These are phyloP conservation scores for Mucor saturninus DNA, from an alignment of 371 early-diverging fungal species.

Conservation along the genomic window DNA sequence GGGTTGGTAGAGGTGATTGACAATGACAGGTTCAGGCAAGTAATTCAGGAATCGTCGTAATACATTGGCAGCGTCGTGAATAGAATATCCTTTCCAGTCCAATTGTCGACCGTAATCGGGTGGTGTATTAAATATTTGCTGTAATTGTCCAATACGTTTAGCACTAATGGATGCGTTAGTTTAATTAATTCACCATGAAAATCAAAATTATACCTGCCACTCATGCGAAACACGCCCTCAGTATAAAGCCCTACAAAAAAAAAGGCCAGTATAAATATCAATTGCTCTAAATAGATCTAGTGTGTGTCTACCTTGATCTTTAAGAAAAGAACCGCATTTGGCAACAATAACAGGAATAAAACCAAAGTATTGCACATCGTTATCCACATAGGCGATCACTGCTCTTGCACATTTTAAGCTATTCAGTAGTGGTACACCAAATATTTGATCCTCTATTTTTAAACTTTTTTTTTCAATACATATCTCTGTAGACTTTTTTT, in stretches of 20 bases:
- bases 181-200: neutral
- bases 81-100: constrained; percentile 64
- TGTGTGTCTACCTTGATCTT: constrained; percentile 47
- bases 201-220: constrained; percentile 32
- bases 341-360: constrained; percentile 57
- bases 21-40: constrained; percentile 70
- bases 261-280: neutral
- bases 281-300: neutral
- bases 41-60: constrained; percentile 64
- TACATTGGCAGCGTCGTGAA: constrained; percentile 68
- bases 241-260: constrained; percentile 33
- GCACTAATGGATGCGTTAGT: constrained; percentile 28
- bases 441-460: constrained; percentile 26
- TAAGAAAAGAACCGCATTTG: constrained; percentile 56
- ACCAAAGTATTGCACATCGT: constrained; percentile 37
- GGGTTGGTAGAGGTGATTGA: constrained; percentile 57
- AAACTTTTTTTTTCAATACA: neutral
- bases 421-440: constrained; percentile 37
- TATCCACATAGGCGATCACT: constrained; percentile 36
- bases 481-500: neutral
- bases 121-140: constrained; percentile 60
- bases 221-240: constrained; percentile 46
- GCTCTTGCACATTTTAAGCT: constrained; percentile 35
- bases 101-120: constrained; percentile 62
- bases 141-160: constrained; percentile 64